Conservation (phyloP, 345 rosid species). For the Sonneratia caseolaris region DNA sequence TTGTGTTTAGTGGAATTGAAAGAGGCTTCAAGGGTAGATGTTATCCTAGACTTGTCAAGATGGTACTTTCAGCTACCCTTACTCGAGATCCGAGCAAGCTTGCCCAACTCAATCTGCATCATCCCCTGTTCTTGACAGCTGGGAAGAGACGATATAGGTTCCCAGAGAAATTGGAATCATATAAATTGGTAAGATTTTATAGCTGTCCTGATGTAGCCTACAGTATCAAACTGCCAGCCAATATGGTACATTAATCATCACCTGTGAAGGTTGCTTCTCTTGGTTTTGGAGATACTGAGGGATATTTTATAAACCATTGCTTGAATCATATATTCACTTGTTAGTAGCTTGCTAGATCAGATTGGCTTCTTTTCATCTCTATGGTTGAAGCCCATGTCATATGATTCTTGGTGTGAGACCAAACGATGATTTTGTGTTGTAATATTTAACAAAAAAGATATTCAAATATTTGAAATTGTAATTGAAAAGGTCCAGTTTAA, state of each 20-base stretch:
- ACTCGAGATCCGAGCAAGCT: conserved; percentile 98
- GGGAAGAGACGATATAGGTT: conserved; percentile 68
- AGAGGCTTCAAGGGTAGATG: conserved; percentile 74
- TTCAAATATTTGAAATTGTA: not conserved
- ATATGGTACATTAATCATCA: too few relatives aligned
- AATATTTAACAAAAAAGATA: not conserved
- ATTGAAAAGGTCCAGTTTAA: not conserved
- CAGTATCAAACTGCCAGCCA: not conserved
- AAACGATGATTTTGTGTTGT: not conserved
- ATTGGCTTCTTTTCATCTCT: not conserved
- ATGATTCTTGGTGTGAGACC: not conserved
- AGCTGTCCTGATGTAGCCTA: not conserved
- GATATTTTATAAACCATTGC: not conserved
- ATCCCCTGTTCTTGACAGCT: conserved; percentile 79
- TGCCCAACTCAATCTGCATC: conserved; percentile 81
- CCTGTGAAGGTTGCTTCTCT: not conserved
- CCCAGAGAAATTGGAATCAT: conserved; percentile 76
- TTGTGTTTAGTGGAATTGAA: conserved; percentile 60
- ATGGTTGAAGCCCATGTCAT: not conserved
- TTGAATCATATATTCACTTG: not conserved
- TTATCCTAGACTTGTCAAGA: conserved; percentile 74
- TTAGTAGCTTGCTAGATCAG: not conserved
- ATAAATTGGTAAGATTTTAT: conserved; percentile 50
- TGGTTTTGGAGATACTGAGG: not conserved
- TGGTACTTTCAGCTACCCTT: conserved; percentile 88